These are phyloP conservation scores for Phytophthora pinifolia DNA, from an alignment of 352 stramenopile species.

Conservation along the genomic window DNA sequence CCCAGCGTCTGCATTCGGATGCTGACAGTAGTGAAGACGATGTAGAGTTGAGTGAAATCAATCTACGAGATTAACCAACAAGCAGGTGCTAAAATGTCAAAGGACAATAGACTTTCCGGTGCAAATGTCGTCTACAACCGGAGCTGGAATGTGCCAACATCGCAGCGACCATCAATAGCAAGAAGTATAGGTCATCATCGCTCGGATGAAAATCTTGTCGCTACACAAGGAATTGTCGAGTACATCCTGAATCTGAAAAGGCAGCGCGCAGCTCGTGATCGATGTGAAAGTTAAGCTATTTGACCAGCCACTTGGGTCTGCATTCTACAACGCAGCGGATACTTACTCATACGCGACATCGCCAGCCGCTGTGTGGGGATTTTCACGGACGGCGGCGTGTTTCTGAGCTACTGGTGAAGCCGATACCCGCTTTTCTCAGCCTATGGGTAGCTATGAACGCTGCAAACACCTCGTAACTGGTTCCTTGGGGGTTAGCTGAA, in stretches of 20 bases:
- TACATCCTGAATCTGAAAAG: constrained; percentile 48
- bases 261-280: constrained; percentile 32
- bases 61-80: constrained; percentile 35
- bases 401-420: constrained; percentile 47
- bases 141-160: constrained; percentile 42
- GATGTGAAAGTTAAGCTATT: constrained; percentile 44
- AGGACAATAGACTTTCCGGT: constrained; percentile 24
- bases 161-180: too few species aligned
- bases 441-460: constrained; percentile 36
- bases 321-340: constrained; percentile 50
- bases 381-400: constrained; percentile 48
- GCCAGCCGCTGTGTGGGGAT: constrained; percentile 46
- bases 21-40: constrained; percentile 28
- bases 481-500: constrained; percentile 23
- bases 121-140: constrained; percentile 6
- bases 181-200: constrained; percentile 45
- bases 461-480: constrained; percentile 21
- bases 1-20: constrained; percentile 26
- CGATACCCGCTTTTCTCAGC: constrained; percentile 45
- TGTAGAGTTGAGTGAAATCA: constrained; percentile 60
- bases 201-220: constrained; percentile 50
- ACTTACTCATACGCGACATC: constrained; percentile 45
- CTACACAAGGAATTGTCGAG: constrained; percentile 51
- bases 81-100: not conserved
- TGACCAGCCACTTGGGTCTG: constrained; percentile 41